Base-by-base conservation (phyloP, 306 rosid genomes). In the cucumber (Cucumis sativus) region DNA sequence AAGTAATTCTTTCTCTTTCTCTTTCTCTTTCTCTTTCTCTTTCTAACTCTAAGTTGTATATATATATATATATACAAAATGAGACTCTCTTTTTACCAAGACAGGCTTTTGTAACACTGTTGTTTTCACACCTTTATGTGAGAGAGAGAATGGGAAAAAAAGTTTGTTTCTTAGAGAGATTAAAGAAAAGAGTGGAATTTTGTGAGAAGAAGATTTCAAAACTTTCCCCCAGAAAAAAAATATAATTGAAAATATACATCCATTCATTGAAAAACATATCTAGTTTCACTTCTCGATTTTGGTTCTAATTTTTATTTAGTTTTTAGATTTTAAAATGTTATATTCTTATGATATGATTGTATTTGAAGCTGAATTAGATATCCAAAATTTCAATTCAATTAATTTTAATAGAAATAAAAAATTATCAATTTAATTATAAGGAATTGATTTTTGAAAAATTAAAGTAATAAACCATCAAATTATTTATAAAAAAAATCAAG, bases 81-180 rank as follows among this genome's bases (percentile, higher is more conserved):
- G 81, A 87, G 81, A 84, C 87, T 79, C 85, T 82, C 91, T 85
- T 89, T 88, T 82, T 81, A 85, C 86, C 85, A 54, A 75, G 79
- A 77, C 74, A 85, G 84, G 79, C 81, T 88, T 82, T 60, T 64
- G 64, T 12, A 81, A 61, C 62, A 68, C 5, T 33, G 20, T 25
- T 74, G 51, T 33, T 33, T 33, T 4, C 25, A 15, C 79, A 84
- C 84, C 88, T 89, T 93, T 88, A 81, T 70, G 80, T 70, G 82
- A 73, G 64, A 85, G 64, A 85, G 84, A 82, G 58, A 84, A 83
- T 80, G 81, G 77, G 83, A 89, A 83, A 85, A 87, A 88, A 76
- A 63, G 64, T 69, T 35, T 39, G 1, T 5, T 66, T 62, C 2
- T 28, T 28, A 52, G 64, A 45, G 79, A 70, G 81, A 81, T 77